Evolutionary conservation across 495 filamentous ascomycete species (phyloP), one percentile per base, ranked within the genome.

Genomic region (Lepidopterella palustris): DNA sequence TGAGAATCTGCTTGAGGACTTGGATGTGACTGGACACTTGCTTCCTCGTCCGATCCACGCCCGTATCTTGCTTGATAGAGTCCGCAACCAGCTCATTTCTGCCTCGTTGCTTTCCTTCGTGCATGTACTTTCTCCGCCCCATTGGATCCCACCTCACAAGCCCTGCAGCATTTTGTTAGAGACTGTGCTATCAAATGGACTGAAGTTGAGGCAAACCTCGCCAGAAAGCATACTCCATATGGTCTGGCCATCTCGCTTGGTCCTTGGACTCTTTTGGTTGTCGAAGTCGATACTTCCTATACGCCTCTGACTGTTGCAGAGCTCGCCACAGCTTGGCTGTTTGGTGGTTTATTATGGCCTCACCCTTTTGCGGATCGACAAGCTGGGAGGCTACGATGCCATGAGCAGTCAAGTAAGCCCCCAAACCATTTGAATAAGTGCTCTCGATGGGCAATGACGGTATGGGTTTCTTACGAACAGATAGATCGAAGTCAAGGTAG

Each of bases 21-120:
- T 98, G 93, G 59, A 97, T 88, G 71, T 98, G 93, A 65, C 92
- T 97, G 0, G 92, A 97, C 8, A 98, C 88, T 71, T 95, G 89
- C 72, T 98, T 98, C 54, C 93, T 78, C 39, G 71, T 77, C 57
- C 90, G 82, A 29, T 70, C 66, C 65, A 81, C 84, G 32, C 85
- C 87, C 45, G 87, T 90, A 57, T 77, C 74, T 57, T 82, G 81
- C 64, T 80, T 83, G 49, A 98, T 87, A 65, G 87, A 91, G 64
- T 90, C 83, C 35, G 84, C 82, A 68, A 98, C 93, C 53, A 96
- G 78, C 77, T 96, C 92, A 69, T 98, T 98, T 15, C 93, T 84
- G 15, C 93, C 95, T 60, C 85, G 84, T 15, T 80, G 85, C 70
- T 87, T 86, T 15, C 83, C 85, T 59, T 82, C 79, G 63, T 85